phyloP scores from a whole-genome alignment of 139 green algal species.

The Deuterostichococcus epilithicus region DNA sequence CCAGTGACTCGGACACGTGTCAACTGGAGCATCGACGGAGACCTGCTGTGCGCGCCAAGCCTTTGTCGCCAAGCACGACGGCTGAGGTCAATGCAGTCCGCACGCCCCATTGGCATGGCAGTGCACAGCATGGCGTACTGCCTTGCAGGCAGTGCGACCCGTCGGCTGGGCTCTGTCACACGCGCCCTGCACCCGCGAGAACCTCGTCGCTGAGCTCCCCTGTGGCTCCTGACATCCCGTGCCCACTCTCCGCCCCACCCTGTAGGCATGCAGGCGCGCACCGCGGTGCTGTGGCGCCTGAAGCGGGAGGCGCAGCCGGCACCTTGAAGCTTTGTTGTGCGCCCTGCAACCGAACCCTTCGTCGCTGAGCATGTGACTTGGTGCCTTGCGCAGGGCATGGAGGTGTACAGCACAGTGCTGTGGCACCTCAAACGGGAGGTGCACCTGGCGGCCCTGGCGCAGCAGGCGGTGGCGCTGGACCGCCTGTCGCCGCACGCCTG shows the following conservation, averaged over 20 bases:
- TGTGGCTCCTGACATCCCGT: conserved; percentile 10
- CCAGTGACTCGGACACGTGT: no score
- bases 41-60: no score
- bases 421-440: conserved; percentile 92
- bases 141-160: no score
- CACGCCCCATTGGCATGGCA: no score
- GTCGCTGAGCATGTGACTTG: background rate
- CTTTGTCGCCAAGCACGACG: no score
- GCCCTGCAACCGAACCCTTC: background rate
- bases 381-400: conserved; percentile 59
- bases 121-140: no score
- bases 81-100: no score
- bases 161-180: no score
- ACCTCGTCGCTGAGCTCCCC: no score
- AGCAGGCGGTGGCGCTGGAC: conserved; percentile 76
- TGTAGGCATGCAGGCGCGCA: conserved; percentile 81
- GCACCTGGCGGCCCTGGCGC: conserved; percentile 84
- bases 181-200: no score
- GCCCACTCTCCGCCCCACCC: no score
- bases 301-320: conserved; percentile 75
- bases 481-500: conserved; percentile 74
- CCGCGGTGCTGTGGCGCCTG: conserved; percentile 90
- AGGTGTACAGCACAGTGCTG: conserved; percentile 90
- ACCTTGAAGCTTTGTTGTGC: conserved; percentile 40
- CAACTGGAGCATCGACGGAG: no score